Evolutionary conservation across 805 yeast species (phyloP).

Genomic region (Candida verbasci): DNA sequence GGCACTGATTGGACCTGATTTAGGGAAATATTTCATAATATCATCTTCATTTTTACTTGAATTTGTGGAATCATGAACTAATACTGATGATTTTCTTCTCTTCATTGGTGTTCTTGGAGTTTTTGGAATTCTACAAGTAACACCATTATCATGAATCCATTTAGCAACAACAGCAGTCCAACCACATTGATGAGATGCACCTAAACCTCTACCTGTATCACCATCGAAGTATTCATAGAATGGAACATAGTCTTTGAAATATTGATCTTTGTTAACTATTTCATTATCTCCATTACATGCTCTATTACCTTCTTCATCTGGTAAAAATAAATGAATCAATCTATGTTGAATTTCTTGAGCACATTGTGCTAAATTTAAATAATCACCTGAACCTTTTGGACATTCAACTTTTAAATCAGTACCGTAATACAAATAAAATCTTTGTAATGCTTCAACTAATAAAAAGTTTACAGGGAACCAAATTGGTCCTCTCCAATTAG

Average conservation of each 20-base stretch:
- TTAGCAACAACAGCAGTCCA: slow-evolving; percentile 95
- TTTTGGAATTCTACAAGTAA: slow-evolving; percentile 54
- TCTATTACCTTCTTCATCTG: slow-evolving; percentile 60
- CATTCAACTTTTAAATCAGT: slow-evolving; percentile 80
- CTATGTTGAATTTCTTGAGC: slow-evolving; percentile 90
- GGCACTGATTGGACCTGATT: slow-evolving; percentile 47
- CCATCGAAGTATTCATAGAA: slow-evolving; percentile 91
- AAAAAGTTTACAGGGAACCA: slow-evolving; percentile 94
- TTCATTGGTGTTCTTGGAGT: slow-evolving; percentile 29
- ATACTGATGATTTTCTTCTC: slow-evolving; percentile 23
- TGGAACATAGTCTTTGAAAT: slow-evolving; percentile 71
- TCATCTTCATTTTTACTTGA: slow-evolving; percentile 20
- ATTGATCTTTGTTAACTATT: slow-evolving; percentile 52
- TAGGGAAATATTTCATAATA: slow-evolving; percentile 40
- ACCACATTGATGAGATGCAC: slow-evolving; percentile 93
- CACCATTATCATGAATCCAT: slow-evolving; percentile 85
- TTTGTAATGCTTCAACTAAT: slow-evolving; percentile 78
- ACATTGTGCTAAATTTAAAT: slow-evolving; percentile 76
- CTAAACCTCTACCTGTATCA: slow-evolving; percentile 90
- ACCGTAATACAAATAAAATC: slow-evolving; percentile 86
- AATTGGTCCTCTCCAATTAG: slow-evolving; percentile 96
- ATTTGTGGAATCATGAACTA: slow-evolving; percentile 10
- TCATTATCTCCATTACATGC: slow-evolving; percentile 74
- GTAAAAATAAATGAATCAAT: slow-evolving; percentile 69
- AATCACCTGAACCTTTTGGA: slow-evolving; percentile 79